These are phyloP conservation scores for Pichia sporocuriosa DNA, from an alignment of 805 yeast species.

Conservation along the genomic window DNA sequence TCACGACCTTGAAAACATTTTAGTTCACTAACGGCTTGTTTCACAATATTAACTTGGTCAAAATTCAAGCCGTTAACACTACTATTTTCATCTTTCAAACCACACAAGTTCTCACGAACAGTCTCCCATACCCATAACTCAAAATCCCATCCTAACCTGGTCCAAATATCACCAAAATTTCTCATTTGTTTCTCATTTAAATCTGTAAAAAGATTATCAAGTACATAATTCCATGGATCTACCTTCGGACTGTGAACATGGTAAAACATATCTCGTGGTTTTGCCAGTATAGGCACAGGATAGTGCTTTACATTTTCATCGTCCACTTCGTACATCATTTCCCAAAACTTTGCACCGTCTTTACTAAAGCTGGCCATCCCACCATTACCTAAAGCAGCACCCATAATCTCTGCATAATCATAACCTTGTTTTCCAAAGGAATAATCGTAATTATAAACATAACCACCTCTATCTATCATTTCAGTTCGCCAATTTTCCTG, in stretches of 20 bases:
- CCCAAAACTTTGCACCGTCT: constrained; percentile 7
- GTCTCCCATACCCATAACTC: constrained; percentile 24
- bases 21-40: constrained; percentile 11
- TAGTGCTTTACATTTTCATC: constrained; percentile 6
- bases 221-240: constrained; percentile 37
- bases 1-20: constrained; percentile 19
- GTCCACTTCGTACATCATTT: constrained; percentile 6
- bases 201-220: constrained; percentile 17
- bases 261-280: constrained; percentile 26
- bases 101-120: constrained; percentile 20
- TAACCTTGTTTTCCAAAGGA: constrained; percentile 15
- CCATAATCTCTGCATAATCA: constrained; percentile 9
- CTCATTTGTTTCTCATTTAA: constrained; percentile 16
- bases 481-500: constrained; percentile 12
- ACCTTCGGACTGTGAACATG: constrained; percentile 47
- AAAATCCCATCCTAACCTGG: constrained; percentile 18
- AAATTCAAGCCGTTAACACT: not conserved
- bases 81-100: not conserved
- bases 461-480: constrained; percentile 12
- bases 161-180: constrained; percentile 22
- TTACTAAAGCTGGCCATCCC: constrained; percentile 5
- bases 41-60: not conserved
- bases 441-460: constrained; percentile 18
- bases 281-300: constrained; percentile 13
- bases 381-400: constrained; percentile 9